Percentiles rank a stretch among this genome's conserved stretches.
Conservation (phyloP, 2,329 filamentous ascomycete genomes). For the Plectosphaerella sp. region DNA sequence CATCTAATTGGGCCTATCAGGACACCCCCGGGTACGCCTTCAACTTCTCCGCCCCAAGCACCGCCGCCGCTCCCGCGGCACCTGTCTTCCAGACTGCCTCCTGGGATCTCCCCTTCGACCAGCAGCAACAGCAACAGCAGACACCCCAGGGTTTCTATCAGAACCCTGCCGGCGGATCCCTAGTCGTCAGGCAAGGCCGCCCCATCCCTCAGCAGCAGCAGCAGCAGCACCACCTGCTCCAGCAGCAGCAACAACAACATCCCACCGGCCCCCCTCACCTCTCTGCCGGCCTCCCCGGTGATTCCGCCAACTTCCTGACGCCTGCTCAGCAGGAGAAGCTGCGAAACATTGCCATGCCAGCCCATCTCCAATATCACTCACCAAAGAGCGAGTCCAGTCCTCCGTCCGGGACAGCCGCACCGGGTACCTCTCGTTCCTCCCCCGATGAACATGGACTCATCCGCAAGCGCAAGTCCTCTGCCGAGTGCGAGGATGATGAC, state of each 20-base stretch:
- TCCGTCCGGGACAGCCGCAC: slow-evolving; percentile 44
- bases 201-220: slow-evolving; percentile 27
- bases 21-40: slow-evolving; percentile 41
- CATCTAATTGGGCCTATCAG: slow-evolving; percentile 44
- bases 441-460: slow-evolving; percentile 43
- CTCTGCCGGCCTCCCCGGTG: slow-evolving; percentile 1
- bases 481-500: slow-evolving; percentile 54
- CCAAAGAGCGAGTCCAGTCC: slow-evolving; percentile 56
- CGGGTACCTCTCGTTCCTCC: slow-evolving; percentile 43
- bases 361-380: slow-evolving; percentile 56
- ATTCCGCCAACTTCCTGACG: slow-evolving; percentile 34
- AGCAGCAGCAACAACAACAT: slow-evolving; percentile 4
- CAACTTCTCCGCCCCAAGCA: slow-evolving; percentile 27
- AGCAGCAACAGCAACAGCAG: slow-evolving; percentile 22
- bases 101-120: slow-evolving; percentile 29
- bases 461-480: slow-evolving; percentile 68
- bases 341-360: slow-evolving; percentile 60
- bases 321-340: slow-evolving; percentile 57
- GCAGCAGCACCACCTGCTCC: slow-evolving; percentile 15
- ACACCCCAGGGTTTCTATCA: slow-evolving; percentile 14
- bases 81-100: slow-evolving; percentile 26
- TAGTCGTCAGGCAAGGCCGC: slow-evolving; percentile 2
- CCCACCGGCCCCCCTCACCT: background rate
- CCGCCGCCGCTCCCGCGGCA: slow-evolving; percentile 26
- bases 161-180: slow-evolving; percentile 17